Conservation (phyloP, 2,329 filamentous ascomycete genomes). For the Aspergillus nomiae region DNA sequence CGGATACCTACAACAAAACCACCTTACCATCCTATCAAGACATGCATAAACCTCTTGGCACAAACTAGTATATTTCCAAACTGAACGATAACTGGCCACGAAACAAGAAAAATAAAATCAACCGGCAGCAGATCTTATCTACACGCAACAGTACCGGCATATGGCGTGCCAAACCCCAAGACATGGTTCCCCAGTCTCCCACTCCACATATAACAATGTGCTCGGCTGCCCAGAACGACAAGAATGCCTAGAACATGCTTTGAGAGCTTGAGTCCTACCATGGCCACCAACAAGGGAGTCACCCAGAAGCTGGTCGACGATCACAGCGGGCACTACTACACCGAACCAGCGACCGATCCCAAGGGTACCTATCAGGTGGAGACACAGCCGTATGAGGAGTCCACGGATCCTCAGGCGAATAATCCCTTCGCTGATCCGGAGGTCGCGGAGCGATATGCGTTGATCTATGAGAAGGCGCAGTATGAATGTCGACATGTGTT, state of each 20-base stretch:
- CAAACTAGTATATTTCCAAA: background rate
- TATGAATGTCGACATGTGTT: constrained; percentile 50
- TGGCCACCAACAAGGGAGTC: background rate
- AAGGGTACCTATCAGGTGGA: background rate
- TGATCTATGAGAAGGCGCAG: constrained; percentile 56
- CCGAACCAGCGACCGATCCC: background rate
- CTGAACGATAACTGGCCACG: background rate
- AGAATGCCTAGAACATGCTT: background rate
- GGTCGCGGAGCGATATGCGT: constrained; percentile 56
- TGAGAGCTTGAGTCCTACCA: background rate
- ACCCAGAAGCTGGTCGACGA: background rate
- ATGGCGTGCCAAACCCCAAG: background rate
- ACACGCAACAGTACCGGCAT: background rate
- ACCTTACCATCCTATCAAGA: background rate
- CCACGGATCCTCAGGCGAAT: background rate
- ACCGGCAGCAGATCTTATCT: background rate
- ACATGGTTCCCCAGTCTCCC: background rate
- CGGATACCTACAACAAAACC: background rate
- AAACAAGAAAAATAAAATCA: background rate
- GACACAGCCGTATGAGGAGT: background rate
- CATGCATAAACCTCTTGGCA: background rate
- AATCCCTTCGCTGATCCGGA: constrained; percentile 53
- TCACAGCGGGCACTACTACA: background rate
- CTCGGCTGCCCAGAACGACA: background rate
- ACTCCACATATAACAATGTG: background rate